Conservation (phyloP, 345 rosid species). For the Kernera saxatilis region DNA sequence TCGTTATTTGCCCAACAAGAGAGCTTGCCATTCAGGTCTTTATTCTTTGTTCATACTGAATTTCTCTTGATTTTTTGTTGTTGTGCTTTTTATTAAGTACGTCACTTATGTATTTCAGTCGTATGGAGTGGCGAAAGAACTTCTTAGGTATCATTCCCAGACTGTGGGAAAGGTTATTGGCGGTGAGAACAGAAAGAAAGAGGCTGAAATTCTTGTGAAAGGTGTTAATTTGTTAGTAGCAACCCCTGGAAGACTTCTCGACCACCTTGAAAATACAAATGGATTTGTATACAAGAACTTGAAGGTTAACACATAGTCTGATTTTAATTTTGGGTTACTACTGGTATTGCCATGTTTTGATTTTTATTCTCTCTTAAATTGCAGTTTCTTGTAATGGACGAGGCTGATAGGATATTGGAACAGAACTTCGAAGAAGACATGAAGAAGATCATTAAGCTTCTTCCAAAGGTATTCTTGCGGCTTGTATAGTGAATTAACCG, state of each 20-base stretch:
- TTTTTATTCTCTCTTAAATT: background rate
- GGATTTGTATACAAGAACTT: conserved; percentile 80
- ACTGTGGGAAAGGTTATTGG: conserved; percentile 88
- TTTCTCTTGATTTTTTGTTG: background rate
- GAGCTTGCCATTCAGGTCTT: conserved; percentile 97
- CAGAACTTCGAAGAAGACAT: conserved; percentile 97
- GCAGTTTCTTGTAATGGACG: conserved; percentile 90
- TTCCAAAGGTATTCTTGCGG: conserved; percentile 64
- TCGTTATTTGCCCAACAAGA: conserved; percentile 92
- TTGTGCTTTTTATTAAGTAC: background rate
- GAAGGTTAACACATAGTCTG: conserved; percentile 43
- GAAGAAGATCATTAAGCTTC: conserved; percentile 79
- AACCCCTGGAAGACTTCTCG: conserved; percentile 97
- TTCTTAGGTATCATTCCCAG: conserved; percentile 86
- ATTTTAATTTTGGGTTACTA: background rate
- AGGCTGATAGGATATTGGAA: conserved; percentile 97
- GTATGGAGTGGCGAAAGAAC: conserved; percentile 85
- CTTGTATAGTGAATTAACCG: background rate
- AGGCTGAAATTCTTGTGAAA: conserved; percentile 73
- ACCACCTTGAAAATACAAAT: conserved; percentile 85
- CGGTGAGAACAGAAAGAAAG: conserved; percentile 76
- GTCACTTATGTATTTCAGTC: conserved; percentile 40
- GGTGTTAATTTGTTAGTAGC: conserved; percentile 92
- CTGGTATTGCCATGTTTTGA: background rate
- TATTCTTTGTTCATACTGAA: background rate